Evolutionary conservation across 2,329 filamentous ascomycete species (phyloP).

Genomic region (Fusarium xyrophilum): DNA sequence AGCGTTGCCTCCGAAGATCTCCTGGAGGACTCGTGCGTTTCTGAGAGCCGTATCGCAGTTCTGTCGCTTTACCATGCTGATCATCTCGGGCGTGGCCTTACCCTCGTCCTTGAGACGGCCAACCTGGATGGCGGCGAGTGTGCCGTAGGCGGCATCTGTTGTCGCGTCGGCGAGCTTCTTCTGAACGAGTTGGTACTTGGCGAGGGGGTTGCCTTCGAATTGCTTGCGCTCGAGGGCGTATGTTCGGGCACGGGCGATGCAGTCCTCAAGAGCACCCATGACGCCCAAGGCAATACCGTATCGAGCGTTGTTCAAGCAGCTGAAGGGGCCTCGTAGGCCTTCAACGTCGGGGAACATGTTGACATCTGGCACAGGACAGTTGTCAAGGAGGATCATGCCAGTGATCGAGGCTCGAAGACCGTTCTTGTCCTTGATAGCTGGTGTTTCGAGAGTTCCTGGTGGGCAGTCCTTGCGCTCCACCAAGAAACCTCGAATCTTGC

Average conservation of each 20-base stretch:
- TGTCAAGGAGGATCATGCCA: constrained; percentile 96
- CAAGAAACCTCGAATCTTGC: constrained; percentile 92
- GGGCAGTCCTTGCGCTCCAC: constrained; percentile 87
- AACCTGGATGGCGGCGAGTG: constrained; percentile 89
- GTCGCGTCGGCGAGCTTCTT: constrained; percentile 95
- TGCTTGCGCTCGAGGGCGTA: constrained; percentile 95
- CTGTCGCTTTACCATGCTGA: constrained; percentile 94
- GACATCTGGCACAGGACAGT: constrained; percentile 83
- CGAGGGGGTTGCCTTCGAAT: constrained; percentile 94
- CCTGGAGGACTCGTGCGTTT: constrained; percentile 82
- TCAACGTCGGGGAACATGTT: constrained; percentile 96
- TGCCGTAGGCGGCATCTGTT: constrained; percentile 90
- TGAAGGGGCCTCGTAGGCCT: constrained; percentile 87
- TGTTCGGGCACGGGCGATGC: constrained; percentile 76
- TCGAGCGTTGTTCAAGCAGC: constrained; percentile 90
- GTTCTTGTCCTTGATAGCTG: constrained; percentile 92
- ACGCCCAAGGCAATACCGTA: constrained; percentile 94
- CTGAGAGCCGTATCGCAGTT: constrained; percentile 91
- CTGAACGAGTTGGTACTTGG: constrained; percentile 95
- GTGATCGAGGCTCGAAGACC: constrained; percentile 92
- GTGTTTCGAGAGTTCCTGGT: constrained; percentile 87
- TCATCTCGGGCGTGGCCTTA: constrained; percentile 91
- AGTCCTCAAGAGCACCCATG: constrained; percentile 94
- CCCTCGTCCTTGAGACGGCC: constrained; percentile 92
- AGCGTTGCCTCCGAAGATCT: constrained; percentile 98